Base-by-base conservation (phyloP, 768 basidiomycete species). In the Rhodotorula sphaerocarpa region DNA sequence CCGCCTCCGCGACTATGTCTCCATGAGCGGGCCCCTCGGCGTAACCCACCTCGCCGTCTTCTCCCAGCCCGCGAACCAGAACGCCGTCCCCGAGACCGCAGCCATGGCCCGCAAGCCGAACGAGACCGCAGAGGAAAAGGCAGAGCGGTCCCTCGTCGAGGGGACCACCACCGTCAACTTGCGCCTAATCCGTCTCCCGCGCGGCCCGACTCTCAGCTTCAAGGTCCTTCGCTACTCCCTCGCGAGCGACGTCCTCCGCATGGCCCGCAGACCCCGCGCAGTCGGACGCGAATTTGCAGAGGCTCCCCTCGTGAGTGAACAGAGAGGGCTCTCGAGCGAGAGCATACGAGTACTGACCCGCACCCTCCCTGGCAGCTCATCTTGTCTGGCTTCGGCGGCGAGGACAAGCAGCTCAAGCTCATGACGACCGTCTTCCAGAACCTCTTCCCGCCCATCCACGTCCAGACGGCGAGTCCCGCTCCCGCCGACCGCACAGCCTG, bases 341-440 rank as follows among this genome's bases (percentile, higher is more conserved):
- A 7, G 5, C 36, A 39, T 39, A 16, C 36, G 27, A 30, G 20
- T 45, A 3, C 16, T 39, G 15, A 45, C 52, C 36, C n/a, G 5
- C 21, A 54, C 21, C 42, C 7, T 7, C 2, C n/a, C 33, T 25
- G 7, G 21, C 54, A 93, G 93, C 85, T 96, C 61, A 93, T 99
- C 3, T 83, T 97, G 31, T 76, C 75, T 61, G 76, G 88, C 86
- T 66, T 93, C 85, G 23, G 93, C 84, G 76, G 90, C 83, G 55
- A 83, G 80, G 61, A 85, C 83, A 53, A 84, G 4, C 90, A 97
- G 74, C 80, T 96, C 43, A 81, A 88, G 42, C 85, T 97, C 61
- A 82, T 97, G 73, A 86, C 91, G 82, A 95, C 95, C 76, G 83
- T 90, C 61, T 95, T 99, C 78, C 95, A 97, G 75, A 86, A 88